Percentiles rank a stretch among this genome's conserved stretches.
Conservation (phyloP, 148 eudicot species). For the Nyssa sinensis region DNA sequence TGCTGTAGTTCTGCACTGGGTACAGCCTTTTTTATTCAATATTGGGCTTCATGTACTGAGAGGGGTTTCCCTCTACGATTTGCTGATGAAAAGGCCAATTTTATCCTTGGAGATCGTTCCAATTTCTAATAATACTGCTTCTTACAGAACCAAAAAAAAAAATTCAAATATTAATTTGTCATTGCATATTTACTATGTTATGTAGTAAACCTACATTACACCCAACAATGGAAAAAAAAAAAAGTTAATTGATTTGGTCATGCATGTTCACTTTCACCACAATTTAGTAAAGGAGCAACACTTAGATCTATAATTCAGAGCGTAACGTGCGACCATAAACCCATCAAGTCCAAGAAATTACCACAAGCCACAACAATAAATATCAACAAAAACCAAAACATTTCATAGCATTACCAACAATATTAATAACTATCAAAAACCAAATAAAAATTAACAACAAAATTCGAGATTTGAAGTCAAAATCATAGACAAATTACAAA, state of each 20-base stretch:
- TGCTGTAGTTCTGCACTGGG: no score
- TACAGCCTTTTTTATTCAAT: no score
- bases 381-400: background rate
- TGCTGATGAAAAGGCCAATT: no score
- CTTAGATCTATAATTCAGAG: background rate
- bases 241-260: background rate
- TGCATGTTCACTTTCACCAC: constrained; percentile 8
- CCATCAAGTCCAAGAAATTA: background rate
- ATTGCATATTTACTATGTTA: background rate
- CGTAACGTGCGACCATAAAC: constrained; percentile 7
- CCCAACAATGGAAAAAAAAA: no score
- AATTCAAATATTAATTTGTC: background rate
- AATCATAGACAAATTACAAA: constrained; percentile 9
- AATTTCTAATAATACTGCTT: no score
- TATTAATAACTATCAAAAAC: background rate
- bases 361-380: background rate
- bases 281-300: background rate
- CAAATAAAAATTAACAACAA: background rate
- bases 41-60: no score
- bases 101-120: no score
- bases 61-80: no score
- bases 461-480: background rate
- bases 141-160: no score
- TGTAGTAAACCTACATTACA: no score
- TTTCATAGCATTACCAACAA: background rate